A percentile compares a stretch with the other conserved stretches of the same genome.
Conservation (phyloP, 305 asterid genomes). For the Solanum hybrid region DNA sequence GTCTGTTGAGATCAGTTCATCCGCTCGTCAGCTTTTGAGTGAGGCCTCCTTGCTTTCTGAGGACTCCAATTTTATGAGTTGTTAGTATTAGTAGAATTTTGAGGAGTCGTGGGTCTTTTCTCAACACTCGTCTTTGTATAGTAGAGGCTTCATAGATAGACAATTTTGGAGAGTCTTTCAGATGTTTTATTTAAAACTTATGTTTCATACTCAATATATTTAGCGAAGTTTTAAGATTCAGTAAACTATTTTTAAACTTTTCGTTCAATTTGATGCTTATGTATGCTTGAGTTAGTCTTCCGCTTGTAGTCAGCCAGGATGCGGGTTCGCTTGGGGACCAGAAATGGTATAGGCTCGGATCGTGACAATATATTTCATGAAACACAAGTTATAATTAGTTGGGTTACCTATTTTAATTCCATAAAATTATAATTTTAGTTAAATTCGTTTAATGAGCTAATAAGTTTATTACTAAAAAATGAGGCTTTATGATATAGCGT, state of each 20-base stretch:
- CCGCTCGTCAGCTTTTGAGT: neutral
- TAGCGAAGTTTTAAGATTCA: neutral
- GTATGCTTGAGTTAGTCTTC: no score
- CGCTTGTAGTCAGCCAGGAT: neutral
- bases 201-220: neutral
- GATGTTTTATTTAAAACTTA: neutral
- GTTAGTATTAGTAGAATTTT: neutral
- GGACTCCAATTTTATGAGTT: neutral
- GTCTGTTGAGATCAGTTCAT: neutral
- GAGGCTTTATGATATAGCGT: neutral
- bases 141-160: neutral
- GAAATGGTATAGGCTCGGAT: neutral
- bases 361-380: neutral
- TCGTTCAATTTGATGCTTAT: neutral
- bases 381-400: neutral
- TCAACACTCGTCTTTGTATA: neutral
- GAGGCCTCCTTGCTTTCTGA: neutral
- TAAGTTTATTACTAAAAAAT: neutral
- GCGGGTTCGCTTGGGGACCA: neutral
- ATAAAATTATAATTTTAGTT: neutral
- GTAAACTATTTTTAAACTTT: neutral
- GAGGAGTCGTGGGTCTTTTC: no score
- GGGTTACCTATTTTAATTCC: neutral
- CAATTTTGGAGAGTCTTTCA: neutral
- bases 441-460: neutral